Evolutionary conservation across 805 yeast species (phyloP), one percentile per base, ranked within the genome.

Genomic region (Wickerhamiella cacticola): DNA sequence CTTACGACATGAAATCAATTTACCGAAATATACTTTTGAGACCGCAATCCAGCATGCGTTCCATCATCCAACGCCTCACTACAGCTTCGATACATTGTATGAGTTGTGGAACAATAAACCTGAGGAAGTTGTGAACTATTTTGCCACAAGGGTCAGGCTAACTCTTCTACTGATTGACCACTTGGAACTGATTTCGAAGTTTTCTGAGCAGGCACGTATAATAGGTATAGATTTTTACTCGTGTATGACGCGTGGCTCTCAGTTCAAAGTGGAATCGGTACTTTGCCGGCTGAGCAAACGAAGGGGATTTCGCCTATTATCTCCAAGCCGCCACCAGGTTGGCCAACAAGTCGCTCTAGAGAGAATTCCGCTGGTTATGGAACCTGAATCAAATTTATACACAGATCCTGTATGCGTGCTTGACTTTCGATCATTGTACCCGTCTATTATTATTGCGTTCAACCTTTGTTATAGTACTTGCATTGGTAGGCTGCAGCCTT

Each of bases 391-490:
- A 4, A 78, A 76, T 16, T 83, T 80, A 54, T 92, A 87, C 61
- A 86, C 84, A 48, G 81, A 89, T 49, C 98, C 98, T 0, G 68
- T 92, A 24, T 75, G 88, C 15, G 97, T 92, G 0, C 65, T 92
- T 18, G 98, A 92, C 61, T 92, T 92, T 58, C 95, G 89, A 57
- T 86, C 96, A 0, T 70, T 92, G 43, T 92, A 92, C 59, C 98
- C 98, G 0, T 88, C 97, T 0, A 71, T 92, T 12, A 75, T 89
- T 61, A 84, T 86, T 59, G 98, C 96, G 0, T 84, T 82, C 62
- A 92, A 92, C 60, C 80, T 84, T 54, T 89, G 71, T 49, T 68
- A 63, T 47, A 67, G 72, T 5, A 68, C 72, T 1, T 67, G 70
- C 46, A 53, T 68, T 7, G 72, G 72, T 2, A 49, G 66, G 5